A percentile compares a stretch with the other conserved stretches of the same genome.
Evolutionary conservation across 1,284 basidiomycete genomes (phyloP).

Genomic region (Malassezia nana): DNA sequence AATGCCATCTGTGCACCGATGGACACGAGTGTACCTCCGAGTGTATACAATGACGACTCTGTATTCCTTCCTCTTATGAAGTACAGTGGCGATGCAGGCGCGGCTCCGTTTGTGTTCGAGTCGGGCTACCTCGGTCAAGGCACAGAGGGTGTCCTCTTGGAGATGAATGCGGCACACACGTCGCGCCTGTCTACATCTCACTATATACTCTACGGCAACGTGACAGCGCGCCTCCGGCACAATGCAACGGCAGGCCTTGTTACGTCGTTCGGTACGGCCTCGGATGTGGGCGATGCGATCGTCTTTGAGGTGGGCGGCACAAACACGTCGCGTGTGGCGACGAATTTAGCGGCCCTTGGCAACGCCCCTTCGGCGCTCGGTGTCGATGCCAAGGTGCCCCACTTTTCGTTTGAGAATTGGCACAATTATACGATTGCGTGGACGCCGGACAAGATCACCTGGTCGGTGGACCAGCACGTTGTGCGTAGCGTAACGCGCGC

Average conservation of each 20-base stretch:
- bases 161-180: conserved; percentile 25
- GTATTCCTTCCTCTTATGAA: conserved; percentile 35
- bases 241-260: conserved; percentile 31
- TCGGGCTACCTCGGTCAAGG: conserved; percentile 32
- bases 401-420: conserved; percentile 24
- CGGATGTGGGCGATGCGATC: conserved; percentile 33
- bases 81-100: conserved; percentile 31
- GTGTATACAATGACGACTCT: conserved; percentile 26
- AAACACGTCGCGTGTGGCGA: conserved; percentile 17
- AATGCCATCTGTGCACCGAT: conserved; percentile 33
- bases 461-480: conserved; percentile 29
- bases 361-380: conserved; percentile 10
- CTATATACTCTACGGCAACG: conserved; percentile 39
- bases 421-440: conserved; percentile 39
- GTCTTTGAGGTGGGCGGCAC: conserved; percentile 31
- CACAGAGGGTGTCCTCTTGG: conserved; percentile 33
- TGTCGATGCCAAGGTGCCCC: not conserved
- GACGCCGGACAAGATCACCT: conserved; percentile 28
- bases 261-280: conserved; percentile 33
- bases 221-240: conserved; percentile 31
- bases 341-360: conserved; percentile 31
- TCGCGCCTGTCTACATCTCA: conserved; percentile 37
- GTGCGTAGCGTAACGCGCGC: conserved; percentile 26
- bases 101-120: conserved; percentile 34
- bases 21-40: conserved; percentile 22